Evolutionary conservation across 495 filamentous ascomycete species (phyloP).

Genomic region (Lindgomyces ingoldianus): DNA sequence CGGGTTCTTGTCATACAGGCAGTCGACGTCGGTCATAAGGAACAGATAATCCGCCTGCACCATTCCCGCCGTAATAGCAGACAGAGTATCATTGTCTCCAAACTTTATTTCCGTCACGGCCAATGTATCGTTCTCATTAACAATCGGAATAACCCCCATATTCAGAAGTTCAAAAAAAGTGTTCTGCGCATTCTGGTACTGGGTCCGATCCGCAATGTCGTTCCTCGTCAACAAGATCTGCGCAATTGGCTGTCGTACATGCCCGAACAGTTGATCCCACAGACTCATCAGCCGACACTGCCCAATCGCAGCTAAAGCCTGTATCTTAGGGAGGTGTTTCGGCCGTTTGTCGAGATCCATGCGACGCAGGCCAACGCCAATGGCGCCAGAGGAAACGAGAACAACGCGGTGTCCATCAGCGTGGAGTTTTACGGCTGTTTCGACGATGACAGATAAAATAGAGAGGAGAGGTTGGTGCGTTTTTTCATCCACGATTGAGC

Average conservation of each 20-base stretch:
- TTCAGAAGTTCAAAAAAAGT: conserved; percentile 85
- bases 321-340: conserved; percentile 81
- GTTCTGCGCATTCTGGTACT: conserved; percentile 96
- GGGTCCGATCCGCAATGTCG: conserved; percentile 93
- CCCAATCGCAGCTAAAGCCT: conserved; percentile 93
- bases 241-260: conserved; percentile 84
- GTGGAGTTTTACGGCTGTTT: conserved; percentile 80
- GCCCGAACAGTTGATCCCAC: conserved; percentile 88
- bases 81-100: conserved; percentile 96
- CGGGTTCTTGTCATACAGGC: conserved; percentile 93
- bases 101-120: conserved; percentile 99
- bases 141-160: conserved; percentile 97
- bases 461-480: conserved; percentile 96
- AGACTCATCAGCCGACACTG: conserved; percentile 94
- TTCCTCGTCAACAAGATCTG: conserved; percentile 95
- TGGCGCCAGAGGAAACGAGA: conserved; percentile 94
- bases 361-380: conserved; percentile 84
- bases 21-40: conserved; percentile 98
- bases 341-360: conserved; percentile 90
- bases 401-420: conserved; percentile 93
- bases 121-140: conserved; percentile 97
- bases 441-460: conserved; percentile 84
- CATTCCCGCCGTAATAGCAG: conserved; percentile 95
- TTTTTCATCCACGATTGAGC: conserved; percentile 94
- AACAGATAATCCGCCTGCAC: conserved; percentile 96